These are phyloP conservation scores for Populus trichocarpa DNA, from an alignment of 441 rosid genomes.

Conservation along the genomic window DNA sequence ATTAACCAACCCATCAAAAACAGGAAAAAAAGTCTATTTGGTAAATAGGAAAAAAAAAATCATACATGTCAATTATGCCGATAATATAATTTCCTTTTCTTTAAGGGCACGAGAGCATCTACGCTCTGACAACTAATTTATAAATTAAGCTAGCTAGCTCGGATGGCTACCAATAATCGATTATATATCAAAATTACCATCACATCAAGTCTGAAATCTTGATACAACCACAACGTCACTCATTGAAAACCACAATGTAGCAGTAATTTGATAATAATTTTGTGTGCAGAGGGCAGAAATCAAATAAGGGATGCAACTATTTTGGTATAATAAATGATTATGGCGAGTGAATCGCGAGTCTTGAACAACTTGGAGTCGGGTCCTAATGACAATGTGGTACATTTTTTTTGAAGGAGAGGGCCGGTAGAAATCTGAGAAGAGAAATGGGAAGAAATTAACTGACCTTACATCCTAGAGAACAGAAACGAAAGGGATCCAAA, in stretches of 20 bases:
- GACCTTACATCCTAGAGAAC: constrained; percentile 94
- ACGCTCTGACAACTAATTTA: neutral
- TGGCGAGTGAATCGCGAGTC: neutral
- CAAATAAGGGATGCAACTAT: neutral
- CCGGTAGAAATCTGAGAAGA: neutral
- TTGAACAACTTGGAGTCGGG: neutral
- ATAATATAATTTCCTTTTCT: neutral
- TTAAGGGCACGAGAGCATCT: neutral
- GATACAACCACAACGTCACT: neutral
- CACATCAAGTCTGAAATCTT: neutral
- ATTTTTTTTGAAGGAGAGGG: neutral
- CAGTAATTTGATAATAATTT: neutral
- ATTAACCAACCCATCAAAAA: neutral
- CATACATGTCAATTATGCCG: no score
- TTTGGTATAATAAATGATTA: neutral
- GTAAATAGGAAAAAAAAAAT: no score
- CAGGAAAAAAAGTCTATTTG: no score
- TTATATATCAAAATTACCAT: neutral
- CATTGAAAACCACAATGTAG: neutral
- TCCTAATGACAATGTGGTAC: neutral
- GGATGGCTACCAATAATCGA: neutral
- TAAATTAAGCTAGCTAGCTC: neutral
- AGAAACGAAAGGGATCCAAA: constrained; percentile 77
- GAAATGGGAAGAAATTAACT: constrained; percentile 1
- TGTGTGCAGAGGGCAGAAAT: neutral